Conservation (phyloP, 805 yeast genomes). For the Candida caryicola region DNA sequence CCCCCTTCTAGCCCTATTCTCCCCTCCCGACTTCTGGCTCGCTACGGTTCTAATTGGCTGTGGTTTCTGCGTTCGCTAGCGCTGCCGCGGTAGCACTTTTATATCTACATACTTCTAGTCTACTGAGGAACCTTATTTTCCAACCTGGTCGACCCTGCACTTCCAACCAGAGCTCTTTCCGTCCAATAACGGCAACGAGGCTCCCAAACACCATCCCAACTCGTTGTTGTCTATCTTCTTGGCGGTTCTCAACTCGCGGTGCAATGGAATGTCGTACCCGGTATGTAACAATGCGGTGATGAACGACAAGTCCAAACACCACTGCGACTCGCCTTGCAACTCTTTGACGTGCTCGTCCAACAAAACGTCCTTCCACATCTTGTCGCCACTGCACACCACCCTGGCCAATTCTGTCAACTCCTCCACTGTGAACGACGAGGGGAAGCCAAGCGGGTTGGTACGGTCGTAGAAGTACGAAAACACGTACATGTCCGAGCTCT, state of each 20-base stretch:
- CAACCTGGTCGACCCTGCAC: slow-evolving; percentile 41
- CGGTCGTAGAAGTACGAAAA: slow-evolving; percentile 96
- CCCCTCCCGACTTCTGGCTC: too few relatives aligned
- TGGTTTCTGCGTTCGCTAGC: too few relatives aligned
- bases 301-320: slow-evolving; percentile 92
- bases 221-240: slow-evolving; percentile 85
- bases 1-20: too few relatives aligned
- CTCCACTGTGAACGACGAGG: slow-evolving; percentile 76
- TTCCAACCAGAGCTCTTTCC: slow-evolving; percentile 61
- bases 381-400: slow-evolving; percentile 81
- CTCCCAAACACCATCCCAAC: slow-evolving; percentile 98
- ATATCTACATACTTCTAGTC: too few relatives aligned
- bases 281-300: slow-evolving; percentile 87
- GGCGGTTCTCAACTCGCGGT: slow-evolving; percentile 89
- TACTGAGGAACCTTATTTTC: too few relatives aligned
- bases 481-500: slow-evolving; percentile 73
- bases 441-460: slow-evolving; percentile 93
- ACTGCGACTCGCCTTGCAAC: slow-evolving; percentile 77
- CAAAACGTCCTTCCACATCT: slow-evolving; percentile 66
- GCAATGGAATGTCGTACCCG: slow-evolving; percentile 93
- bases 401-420: slow-evolving; percentile 81
- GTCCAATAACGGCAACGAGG: slow-evolving; percentile 86
- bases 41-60: too few relatives aligned
- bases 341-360: slow-evolving; percentile 66
- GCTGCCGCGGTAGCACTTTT: too few relatives aligned